Base-by-base conservation (phyloP, 805 yeast species). In the Sugiyamaella smithiae region DNA sequence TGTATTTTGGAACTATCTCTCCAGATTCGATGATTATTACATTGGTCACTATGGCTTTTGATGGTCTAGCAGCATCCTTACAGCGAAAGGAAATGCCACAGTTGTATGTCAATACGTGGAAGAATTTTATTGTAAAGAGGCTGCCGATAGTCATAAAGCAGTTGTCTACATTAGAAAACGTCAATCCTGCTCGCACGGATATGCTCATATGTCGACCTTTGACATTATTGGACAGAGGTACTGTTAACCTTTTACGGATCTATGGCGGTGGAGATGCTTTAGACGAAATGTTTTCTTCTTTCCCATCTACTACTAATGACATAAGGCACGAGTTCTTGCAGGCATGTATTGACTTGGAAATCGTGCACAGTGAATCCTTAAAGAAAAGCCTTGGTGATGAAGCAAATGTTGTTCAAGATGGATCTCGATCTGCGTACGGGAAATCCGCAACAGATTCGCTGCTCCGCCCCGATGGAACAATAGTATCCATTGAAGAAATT, bases 201-300 rank as follows among this genome's bases (percentile, higher is more conserved):
- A 42, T 62, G 1, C 55, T 66, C 0, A 46, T 67, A 3, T 59
- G 61, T 5, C 59, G 57, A 31, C 65, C 69, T 0, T 53, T 70
- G 2, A 49, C 57, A 4, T 43, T 55, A 5, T 60, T 73, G n/a
- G 76, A 73, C 40, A 55, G 68, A 1, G 68, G 63, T 23, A 58
- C 66, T 4, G 65, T 67, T 50, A 51, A 61, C 60, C n/a, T 70
- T 58, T 51, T 67, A 5, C 68, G 70, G 22, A 63, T 64, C 37
- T 64, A 67, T 28, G 68, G 67, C 19, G 68, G 65, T 23, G 67
- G 64, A 20, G 67, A 61, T 26, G 65, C 67, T 28, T 61, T 69
- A 33, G 81, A 77, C 48, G 79, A 77, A 46, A 67, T 77, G 65
- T 77, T 78, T 53, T 69, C 77, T n/a, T 71, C 77, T 12, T 73